Evolutionary conservation across 768 basidiomycete genomes (phyloP), one percentile per base, ranked within the genome.

Genomic region (Russula ochroleuca): DNA sequence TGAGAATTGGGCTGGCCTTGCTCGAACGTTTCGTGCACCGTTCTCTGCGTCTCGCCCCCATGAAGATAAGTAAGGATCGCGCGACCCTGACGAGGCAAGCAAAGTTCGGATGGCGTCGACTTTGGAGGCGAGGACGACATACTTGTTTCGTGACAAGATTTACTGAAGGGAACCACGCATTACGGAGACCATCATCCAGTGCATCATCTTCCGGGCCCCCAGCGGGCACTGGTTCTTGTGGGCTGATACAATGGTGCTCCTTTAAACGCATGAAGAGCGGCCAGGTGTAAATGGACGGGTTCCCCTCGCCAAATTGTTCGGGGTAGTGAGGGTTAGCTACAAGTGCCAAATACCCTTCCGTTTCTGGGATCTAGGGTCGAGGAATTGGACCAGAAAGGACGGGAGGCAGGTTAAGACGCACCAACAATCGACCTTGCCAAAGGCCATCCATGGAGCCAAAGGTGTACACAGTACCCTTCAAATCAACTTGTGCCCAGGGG

Each of bases 391-490:
- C 8, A 38, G n/a, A 60, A 61, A 19, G 40, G 25, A 45, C 48
- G 38, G 13, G 41, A 17, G 35, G 33, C 38, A 61, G 57, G 45
- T 47, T 40, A 47, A 23, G 7, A 80, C 85, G 63, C 58, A 88
- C 86, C 59, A 84, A 73, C 72, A 86, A 78, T 21, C 83, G 76
- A 4, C 88, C 88, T 63, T 85, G 79, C 85, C 83, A 88, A 6
- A 81, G 74, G 3, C 87, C 87, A 23, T 71, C 72, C 68, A 87
- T 74, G 3, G 76, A 69, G 7, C 87, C 87, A 0, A 78, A 78
- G 3, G 77, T 77, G 70, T 83, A 85, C 23, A 75, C 73, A 10
- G 62, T 66, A 17, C 73, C 74, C 57, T 74, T 72, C 17, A 70
- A 71, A 35, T 74, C 68, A 0, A 73, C 72, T 9, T 70, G 53